Evolutionary conservation across 2,329 filamentous ascomycete genomes (phyloP).

Genomic region (Aspergillus fijiensis): DNA sequence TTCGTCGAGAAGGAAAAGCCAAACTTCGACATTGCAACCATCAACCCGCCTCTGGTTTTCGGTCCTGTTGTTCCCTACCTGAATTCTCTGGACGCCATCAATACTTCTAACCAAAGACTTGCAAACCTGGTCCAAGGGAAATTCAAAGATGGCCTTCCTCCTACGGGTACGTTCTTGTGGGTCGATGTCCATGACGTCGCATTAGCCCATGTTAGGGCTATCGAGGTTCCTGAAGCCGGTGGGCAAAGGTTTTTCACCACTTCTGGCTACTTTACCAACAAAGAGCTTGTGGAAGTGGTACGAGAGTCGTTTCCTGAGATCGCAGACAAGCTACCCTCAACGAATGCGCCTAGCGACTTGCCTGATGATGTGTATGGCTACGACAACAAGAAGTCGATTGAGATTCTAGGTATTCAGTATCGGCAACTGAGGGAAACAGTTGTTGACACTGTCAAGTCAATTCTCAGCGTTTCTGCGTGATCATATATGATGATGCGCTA

Average conservation of each 20-base stretch:
- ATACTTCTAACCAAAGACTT: conserved; percentile 71
- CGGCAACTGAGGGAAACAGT: conserved; percentile 38
- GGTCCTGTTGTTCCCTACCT: conserved; percentile 66
- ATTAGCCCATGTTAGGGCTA: conserved; percentile 49
- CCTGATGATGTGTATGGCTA: conserved; percentile 32
- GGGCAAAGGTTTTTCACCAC: conserved; percentile 48
- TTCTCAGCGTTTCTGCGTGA: conserved; percentile 35
- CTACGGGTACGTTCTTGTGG: conserved; percentile 60
- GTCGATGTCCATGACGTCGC: conserved; percentile 54
- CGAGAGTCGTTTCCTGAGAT: conserved; percentile 45
- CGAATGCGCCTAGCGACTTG: conserved; percentile 32
- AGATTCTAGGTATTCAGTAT: conserved; percentile 45
- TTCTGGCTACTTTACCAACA: conserved; percentile 44
- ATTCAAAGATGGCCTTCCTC: conserved; percentile 56
- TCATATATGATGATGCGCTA: neutral
- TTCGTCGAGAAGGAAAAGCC: conserved; percentile 58
- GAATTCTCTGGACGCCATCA: conserved; percentile 62
- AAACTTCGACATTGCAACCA: conserved; percentile 60
- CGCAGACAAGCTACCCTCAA: conserved; percentile 41
- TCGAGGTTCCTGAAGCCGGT: conserved; percentile 47
- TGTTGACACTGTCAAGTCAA: conserved; percentile 38
- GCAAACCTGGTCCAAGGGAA: conserved; percentile 63
- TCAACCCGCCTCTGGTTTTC: conserved; percentile 63
- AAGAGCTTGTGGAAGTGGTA: conserved; percentile 43
- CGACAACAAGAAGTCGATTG: conserved; percentile 43